Conservation (phyloP, 208 protist species). For the Leishmania gerbilli region DNA sequence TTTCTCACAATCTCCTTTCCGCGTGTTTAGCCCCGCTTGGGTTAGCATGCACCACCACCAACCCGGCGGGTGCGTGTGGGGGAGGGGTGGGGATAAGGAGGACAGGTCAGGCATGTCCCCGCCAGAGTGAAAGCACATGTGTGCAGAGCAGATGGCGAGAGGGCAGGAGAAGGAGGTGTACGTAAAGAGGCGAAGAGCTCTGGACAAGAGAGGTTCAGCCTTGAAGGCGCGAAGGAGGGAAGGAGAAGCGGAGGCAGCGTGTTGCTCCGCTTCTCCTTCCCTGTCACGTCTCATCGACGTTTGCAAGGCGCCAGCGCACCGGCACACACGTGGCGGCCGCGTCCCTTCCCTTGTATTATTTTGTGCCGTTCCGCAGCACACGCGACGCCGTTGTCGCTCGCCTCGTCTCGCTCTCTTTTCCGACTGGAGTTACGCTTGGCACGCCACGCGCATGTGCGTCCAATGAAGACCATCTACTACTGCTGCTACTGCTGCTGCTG, state of each 20-base stretch:
- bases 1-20: neutral
- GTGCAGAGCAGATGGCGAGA: neutral
- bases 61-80: neutral
- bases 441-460: neutral
- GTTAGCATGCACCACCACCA: too few species aligned
- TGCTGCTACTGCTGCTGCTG: neutral
- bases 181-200: neutral
- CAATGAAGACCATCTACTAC: neutral
- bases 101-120: neutral
- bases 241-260: neutral
- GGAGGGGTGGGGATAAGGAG: neutral
- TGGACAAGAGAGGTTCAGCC: neutral
- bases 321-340: neutral
- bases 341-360: neutral
- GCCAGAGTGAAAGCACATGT: neutral
- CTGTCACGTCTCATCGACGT: neutral
- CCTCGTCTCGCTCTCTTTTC: neutral
- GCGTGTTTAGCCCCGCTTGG: too few species aligned
- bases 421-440: neutral
- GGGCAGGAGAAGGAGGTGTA: neutral
- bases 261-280: neutral
- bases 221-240: neutral
- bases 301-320: neutral
- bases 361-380: neutral
- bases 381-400: neutral